A percentile compares a stretch with the other conserved stretches of the same genome.
Conservation (phyloP, 257 asterid species). For the Solanum rostratum region DNA sequence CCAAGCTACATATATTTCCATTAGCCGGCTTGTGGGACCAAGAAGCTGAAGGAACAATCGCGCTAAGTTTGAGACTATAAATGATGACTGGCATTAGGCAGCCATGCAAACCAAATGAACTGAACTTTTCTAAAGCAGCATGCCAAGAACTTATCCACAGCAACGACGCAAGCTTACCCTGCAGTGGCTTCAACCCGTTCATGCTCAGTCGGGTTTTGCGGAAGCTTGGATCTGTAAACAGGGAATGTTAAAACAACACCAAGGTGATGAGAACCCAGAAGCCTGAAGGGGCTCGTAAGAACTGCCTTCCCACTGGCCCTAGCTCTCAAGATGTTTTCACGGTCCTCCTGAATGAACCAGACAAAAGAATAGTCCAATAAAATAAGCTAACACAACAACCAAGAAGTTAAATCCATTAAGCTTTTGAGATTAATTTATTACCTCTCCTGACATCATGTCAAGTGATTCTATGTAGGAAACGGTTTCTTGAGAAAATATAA, state of each 20-base stretch:
- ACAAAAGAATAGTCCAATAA: neutral
- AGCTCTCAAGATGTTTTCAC: conserved; percentile 87
- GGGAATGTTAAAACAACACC: conserved; percentile 96
- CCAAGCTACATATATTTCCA: neutral
- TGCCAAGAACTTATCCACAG: neutral
- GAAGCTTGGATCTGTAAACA: conserved; percentile 67
- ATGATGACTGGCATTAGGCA: neutral
- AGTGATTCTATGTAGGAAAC: conserved; percentile 74
- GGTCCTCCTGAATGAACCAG: conserved; percentile 62
- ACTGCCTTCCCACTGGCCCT: conserved; percentile 89
- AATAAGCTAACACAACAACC: neutral
- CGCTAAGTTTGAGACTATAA: neutral
- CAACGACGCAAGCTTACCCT: conserved; percentile 42
- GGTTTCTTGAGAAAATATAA: conserved; percentile 85
- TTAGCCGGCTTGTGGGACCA: neutral
- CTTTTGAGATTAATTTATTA: conserved; percentile 1
- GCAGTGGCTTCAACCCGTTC: conserved; percentile 71
- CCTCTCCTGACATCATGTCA: conserved; percentile 99
- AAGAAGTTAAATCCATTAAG: neutral
- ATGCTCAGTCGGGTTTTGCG: conserved; percentile 41
- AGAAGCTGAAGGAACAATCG: neutral
- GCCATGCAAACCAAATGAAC: neutral
- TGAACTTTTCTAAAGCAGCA: neutral
- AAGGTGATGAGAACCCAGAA: conserved; percentile 67
- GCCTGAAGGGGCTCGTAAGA: conserved; percentile 78